phyloP scores from a whole-genome alignment of 352 stramenopile genomes.

The Globisporangium barbulae region DNA sequence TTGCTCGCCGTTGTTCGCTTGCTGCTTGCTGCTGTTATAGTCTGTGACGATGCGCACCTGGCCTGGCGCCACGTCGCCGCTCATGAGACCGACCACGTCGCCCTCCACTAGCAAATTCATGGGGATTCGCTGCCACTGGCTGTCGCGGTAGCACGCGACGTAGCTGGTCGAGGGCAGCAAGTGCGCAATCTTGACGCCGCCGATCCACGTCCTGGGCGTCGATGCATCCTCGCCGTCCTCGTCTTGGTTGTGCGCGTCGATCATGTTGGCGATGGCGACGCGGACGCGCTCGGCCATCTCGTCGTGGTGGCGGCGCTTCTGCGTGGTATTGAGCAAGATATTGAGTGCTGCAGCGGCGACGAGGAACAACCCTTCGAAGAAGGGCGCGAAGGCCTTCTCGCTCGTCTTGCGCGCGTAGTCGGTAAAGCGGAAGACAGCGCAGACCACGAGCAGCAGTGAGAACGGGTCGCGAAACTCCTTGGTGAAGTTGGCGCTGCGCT shows the following conservation, averaged over 20 bases:
- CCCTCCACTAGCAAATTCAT: constrained; percentile 84
- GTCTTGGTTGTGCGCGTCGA: constrained; percentile 17
- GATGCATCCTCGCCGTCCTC: not conserved
- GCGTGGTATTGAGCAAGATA: constrained; percentile 54
- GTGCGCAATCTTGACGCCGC: constrained; percentile 34
- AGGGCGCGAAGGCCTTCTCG: constrained; percentile 24
- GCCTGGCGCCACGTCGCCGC: constrained; percentile 72
- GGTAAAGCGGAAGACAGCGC: constrained; percentile 54
- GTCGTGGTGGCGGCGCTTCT: constrained; percentile 68
- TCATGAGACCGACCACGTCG: constrained; percentile 81
- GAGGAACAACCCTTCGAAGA: constrained; percentile 61
- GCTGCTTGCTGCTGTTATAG: not conserved
- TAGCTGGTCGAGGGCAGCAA: constrained; percentile 78
- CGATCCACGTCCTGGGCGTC: constrained; percentile 23
- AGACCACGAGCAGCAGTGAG: constrained; percentile 61
- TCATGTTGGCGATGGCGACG: constrained; percentile 61
- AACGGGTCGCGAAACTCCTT: constrained; percentile 77
- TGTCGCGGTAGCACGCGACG: constrained; percentile 76
- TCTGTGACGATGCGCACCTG: constrained; percentile 44
- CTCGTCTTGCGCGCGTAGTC: constrained; percentile 38
- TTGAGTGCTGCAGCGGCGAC: constrained; percentile 54
- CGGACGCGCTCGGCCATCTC: constrained; percentile 79
- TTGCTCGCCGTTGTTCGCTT: not conserved
- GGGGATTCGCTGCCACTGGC: constrained; percentile 73
- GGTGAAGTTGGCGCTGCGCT: constrained; percentile 53